Evolutionary conservation across 1,284 basidiomycete genomes (phyloP).

Genomic region (Cutaneotrichosporon sp.): DNA sequence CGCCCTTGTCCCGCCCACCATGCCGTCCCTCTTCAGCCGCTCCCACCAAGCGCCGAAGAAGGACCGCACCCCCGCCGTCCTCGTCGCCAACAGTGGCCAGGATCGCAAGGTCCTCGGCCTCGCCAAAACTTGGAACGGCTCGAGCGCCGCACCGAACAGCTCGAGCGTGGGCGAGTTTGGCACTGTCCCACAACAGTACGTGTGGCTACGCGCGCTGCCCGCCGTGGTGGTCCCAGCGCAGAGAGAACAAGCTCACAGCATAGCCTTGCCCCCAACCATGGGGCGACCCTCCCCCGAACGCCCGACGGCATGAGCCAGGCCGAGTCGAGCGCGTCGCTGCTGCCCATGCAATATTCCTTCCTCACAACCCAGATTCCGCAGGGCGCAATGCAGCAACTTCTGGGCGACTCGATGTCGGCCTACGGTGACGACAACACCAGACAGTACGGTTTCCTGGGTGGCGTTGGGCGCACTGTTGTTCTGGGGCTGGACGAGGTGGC

Average conservation of each 20-base stretch:
- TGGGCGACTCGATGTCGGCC: slow-evolving; percentile 36
- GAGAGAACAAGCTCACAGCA: background rate
- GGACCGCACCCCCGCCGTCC: slow-evolving; percentile 23
- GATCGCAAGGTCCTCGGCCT: slow-evolving; percentile 22
- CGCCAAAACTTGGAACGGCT: slow-evolving; percentile 27
- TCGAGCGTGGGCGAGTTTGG: slow-evolving; percentile 25
- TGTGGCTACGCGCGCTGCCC: background rate
- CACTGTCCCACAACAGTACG: slow-evolving; percentile 18
- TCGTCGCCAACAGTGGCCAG: slow-evolving; percentile 16
- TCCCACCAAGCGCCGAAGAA: slow-evolving; percentile 25
- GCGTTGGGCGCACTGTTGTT: slow-evolving; percentile 48
- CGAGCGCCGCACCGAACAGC: slow-evolving; percentile 12
- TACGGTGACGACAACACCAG: slow-evolving; percentile 32
- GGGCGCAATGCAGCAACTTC: slow-evolving; percentile 24
- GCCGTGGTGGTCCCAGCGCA: background rate
- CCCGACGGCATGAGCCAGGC: slow-evolving; percentile 1
- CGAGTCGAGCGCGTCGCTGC: slow-evolving; percentile 21
- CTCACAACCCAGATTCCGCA: slow-evolving; percentile 35
- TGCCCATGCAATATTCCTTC: slow-evolving; percentile 39
- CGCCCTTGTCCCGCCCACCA: slow-evolving; percentile 2
- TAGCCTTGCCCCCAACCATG: background rate
- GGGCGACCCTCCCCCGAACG: background rate
- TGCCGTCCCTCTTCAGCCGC: slow-evolving; percentile 31
- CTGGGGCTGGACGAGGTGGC: slow-evolving; percentile 73
- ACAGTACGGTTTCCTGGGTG: slow-evolving; percentile 44